Conservation (phyloP, 2,329 filamentous ascomycete species). For the Ophiocordyceps camponoti-rufipedis region DNA sequence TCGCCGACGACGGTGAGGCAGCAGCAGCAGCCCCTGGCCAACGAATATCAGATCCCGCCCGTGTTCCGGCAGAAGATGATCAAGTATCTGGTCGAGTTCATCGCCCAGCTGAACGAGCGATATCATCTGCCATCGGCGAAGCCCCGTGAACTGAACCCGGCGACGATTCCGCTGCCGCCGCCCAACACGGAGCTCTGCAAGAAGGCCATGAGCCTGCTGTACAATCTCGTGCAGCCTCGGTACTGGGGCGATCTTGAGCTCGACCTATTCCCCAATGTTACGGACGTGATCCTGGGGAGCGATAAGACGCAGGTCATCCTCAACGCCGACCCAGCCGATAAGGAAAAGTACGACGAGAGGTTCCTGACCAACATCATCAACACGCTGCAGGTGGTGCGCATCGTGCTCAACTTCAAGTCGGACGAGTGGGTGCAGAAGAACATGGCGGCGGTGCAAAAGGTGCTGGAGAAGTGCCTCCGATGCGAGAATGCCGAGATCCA, state of each 20-base stretch:
- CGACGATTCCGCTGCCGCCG: conserved; percentile 28
- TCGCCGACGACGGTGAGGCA: conserved; percentile 32
- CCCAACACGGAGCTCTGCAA: conserved; percentile 63
- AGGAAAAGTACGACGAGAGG: conserved; percentile 64
- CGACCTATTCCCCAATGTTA: conserved; percentile 79
- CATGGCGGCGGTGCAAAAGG: conserved; percentile 61
- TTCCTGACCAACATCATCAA: conserved; percentile 83
- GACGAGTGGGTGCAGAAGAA: conserved; percentile 82
- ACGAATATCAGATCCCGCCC: conserved; percentile 50
- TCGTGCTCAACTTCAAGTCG: conserved; percentile 72
- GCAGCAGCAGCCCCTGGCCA: conserved; percentile 13
- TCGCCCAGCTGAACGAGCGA: conserved; percentile 73
- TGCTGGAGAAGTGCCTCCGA: conserved; percentile 75
- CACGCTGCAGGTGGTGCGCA: conserved; percentile 76
- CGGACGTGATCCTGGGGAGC: conserved; percentile 65
- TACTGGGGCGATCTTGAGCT: conserved; percentile 89
- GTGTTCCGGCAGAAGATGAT: conserved; percentile 62
- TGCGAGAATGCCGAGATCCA: conserved; percentile 86
- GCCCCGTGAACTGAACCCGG: conserved; percentile 31
- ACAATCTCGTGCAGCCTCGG: conserved; percentile 67
- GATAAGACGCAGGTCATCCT: conserved; percentile 53
- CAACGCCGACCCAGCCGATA: conserved; percentile 39
- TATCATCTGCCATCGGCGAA: conserved; percentile 60
- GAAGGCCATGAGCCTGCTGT: conserved; percentile 65
- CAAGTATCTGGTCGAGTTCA: conserved; percentile 91